phyloP scores from a whole-genome alignment of 352 stramenopile genomes.

The Globisporangium paddicum region DNA sequence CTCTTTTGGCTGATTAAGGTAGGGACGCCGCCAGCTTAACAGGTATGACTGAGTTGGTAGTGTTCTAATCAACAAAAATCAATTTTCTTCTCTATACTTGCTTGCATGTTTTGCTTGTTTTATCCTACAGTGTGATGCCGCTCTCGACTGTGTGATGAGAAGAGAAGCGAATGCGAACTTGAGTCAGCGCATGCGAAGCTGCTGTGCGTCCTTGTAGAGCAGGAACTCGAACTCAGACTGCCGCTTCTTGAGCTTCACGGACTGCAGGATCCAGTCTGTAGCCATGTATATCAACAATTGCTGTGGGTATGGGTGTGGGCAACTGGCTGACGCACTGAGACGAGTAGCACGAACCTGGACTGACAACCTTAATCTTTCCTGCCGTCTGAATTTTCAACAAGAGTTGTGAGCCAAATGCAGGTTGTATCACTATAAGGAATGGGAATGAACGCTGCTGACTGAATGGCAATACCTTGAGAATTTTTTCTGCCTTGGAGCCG shows the following conservation, averaged over 20 bases:
- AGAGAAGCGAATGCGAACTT: neutral
- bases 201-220: conserved; percentile 54
- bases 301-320: neutral
- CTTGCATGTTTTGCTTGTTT: neutral
- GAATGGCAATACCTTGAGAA: conserved; percentile 43
- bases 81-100: conserved; percentile 12
- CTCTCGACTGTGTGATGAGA: neutral
- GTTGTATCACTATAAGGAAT: neutral
- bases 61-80: conserved; percentile 14
- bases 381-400: conserved; percentile 24
- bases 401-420: neutral
- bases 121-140: neutral
- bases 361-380: conserved; percentile 64
- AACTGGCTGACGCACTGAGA: neutral
- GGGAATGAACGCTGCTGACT: neutral
- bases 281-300: no score
- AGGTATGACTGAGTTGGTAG: neutral
- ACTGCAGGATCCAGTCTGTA: conserved; percentile 76
- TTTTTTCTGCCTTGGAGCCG: conserved; percentile 66
- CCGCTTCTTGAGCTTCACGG: conserved; percentile 56
- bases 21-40: conserved; percentile 3
- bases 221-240: conserved; percentile 65
- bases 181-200: conserved; percentile 1
- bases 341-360: conserved; percentile 28
- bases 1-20: conserved; percentile 12